Conservation (phyloP, 441 rosid species). For the Gossypium lobatum region DNA sequence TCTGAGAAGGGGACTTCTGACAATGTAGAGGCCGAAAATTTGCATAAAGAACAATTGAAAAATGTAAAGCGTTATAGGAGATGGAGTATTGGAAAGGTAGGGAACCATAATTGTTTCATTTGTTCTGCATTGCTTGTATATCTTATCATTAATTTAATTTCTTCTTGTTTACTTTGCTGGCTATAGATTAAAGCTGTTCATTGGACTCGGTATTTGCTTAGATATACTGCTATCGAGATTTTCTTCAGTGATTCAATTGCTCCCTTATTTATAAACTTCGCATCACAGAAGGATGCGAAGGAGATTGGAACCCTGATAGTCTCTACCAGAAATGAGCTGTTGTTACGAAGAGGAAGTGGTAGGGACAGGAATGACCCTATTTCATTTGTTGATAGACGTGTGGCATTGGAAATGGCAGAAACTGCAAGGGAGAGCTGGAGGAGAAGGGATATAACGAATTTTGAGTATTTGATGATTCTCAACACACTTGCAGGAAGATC, state of each 20-base stretch:
- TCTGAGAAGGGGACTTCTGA: constrained; percentile 45
- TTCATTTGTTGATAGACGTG: constrained; percentile 83
- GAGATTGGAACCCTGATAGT: constrained; percentile 83
- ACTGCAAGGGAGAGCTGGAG: constrained; percentile 95
- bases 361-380: constrained; percentile 84
- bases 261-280: constrained; percentile 78
- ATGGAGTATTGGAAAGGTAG: constrained; percentile 88
- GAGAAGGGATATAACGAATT: constrained; percentile 93
- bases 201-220: constrained; percentile 96
- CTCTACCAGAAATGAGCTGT: constrained; percentile 80
- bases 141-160: constrained; percentile 23
- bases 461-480: constrained; percentile 92
- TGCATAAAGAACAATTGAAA: constrained; percentile 47
- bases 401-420: constrained; percentile 93
- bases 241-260: constrained; percentile 75
- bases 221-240: constrained; percentile 87
- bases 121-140: constrained; percentile 11
- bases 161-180: constrained; percentile 21
- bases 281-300: constrained; percentile 83
- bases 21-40: constrained; percentile 42
- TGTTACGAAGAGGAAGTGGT: constrained; percentile 73
- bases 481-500: constrained; percentile 97
- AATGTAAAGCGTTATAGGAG: constrained; percentile 85
- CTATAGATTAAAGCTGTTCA: constrained; percentile 80
- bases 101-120: constrained; percentile 14